Evolutionary conservation across 306 rosid genomes (phyloP).

Genomic region (Hippophae gyantsensis): DNA sequence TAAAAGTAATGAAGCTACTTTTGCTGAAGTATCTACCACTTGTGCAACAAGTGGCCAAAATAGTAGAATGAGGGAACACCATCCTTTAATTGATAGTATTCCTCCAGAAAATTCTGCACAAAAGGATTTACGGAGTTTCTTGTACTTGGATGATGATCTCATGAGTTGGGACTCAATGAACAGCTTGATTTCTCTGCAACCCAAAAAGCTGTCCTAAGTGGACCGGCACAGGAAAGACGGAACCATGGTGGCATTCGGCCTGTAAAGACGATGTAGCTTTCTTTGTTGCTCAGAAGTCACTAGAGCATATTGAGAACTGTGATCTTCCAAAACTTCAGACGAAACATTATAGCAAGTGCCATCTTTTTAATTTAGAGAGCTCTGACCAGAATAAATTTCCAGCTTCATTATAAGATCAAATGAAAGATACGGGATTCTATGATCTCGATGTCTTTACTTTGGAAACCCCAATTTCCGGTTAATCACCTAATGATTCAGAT

Average conservation of each 20-base stretch:
- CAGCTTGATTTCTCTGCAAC: constrained; percentile 31
- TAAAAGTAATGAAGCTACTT: constrained; percentile 1
- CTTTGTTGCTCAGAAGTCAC: constrained; percentile 75
- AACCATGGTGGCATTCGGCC: constrained; percentile 84
- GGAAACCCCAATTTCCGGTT: constrained; percentile 33
- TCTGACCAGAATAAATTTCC: constrained; percentile 26
- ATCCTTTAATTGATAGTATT: constrained; percentile 23
- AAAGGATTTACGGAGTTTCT: constrained; percentile 34
- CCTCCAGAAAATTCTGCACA: constrained; percentile 24
- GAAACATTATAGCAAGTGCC: constrained; percentile 27
- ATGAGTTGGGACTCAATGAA: constrained; percentile 6
- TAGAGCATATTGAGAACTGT: constrained; percentile 63
- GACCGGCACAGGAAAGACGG: too few relatives aligned
- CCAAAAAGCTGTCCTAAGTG: too few relatives aligned
- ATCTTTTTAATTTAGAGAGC: constrained; percentile 19
- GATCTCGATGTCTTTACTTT: constrained; percentile 25
- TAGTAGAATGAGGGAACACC: constrained; percentile 2
- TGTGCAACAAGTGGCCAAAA: too few relatives aligned
- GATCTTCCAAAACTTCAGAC: constrained; percentile 73
- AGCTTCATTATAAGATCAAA: constrained; percentile 36
- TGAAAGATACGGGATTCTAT: constrained; percentile 26
- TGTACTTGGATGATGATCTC: constrained; percentile 39
- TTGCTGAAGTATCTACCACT: too few relatives aligned
- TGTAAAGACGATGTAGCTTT: constrained; percentile 72
- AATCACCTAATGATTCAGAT: constrained; percentile 34